Conservation (phyloP, 768 basidiomycete genomes). For the Boletus insuetus region DNA sequence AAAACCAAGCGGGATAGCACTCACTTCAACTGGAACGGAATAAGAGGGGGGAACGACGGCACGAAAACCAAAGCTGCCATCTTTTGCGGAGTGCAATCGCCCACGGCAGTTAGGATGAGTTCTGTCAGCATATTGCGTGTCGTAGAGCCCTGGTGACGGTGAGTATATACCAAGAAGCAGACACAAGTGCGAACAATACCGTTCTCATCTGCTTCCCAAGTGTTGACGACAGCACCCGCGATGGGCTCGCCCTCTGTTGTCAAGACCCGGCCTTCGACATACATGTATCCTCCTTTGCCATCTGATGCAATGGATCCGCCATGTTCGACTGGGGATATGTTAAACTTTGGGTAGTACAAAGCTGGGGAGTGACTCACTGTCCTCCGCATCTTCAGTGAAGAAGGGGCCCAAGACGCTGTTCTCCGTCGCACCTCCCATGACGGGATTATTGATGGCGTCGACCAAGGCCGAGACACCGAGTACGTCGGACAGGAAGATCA, state of each 20-base stretch:
- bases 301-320: constrained; percentile 84
- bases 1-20: constrained; percentile 19
- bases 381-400: constrained; percentile 72
- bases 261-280: constrained; percentile 67
- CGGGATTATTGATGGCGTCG: constrained; percentile 69
- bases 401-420: constrained; percentile 82
- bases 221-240: constrained; percentile 64
- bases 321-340: constrained; percentile 44
- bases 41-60: constrained; percentile 69
- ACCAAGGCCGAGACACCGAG: constrained; percentile 79
- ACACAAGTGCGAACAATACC: constrained; percentile 38
- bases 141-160: constrained; percentile 29
- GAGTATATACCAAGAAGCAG: background rate
- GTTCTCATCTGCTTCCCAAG: constrained; percentile 74
- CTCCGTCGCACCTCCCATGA: constrained; percentile 61
- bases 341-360: background rate
- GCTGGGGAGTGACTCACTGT: constrained; percentile 43
- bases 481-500: constrained; percentile 79
- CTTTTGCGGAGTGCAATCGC: constrained; percentile 50
- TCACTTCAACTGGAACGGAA: constrained; percentile 69
- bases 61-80: constrained; percentile 69
- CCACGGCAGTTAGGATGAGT: constrained; percentile 71
- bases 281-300: constrained; percentile 84
- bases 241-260: constrained; percentile 60
- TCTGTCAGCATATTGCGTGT: constrained; percentile 54